phyloP scores from a whole-genome alignment of 73 alveolate species.

The Paramecium caudatum region DNA sequence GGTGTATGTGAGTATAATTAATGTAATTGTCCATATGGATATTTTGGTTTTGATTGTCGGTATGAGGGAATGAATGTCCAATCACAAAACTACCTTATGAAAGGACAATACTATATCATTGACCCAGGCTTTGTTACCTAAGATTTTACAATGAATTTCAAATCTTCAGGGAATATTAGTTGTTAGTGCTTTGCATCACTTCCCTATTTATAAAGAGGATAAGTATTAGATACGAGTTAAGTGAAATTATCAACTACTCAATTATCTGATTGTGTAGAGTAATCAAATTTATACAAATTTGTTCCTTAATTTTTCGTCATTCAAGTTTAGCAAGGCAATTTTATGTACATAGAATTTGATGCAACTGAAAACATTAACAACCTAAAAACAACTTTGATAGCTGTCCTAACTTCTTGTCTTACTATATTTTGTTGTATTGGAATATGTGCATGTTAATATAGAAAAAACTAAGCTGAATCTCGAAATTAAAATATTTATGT shows the following conservation, averaged over 20 bases:
- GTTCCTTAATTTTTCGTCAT: too few species aligned
- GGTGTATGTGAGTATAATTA: neutral
- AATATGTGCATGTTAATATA: neutral
- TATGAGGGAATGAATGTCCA: neutral
- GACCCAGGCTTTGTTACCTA: neutral
- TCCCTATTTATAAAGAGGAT: neutral
- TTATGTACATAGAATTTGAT: neutral
- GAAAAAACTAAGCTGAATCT: neutral
- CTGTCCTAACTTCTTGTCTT: neutral
- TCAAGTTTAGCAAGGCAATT: too few species aligned
- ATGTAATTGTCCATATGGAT: neutral
- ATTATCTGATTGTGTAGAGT: neutral
- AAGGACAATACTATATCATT: neutral
- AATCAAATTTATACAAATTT: neutral
- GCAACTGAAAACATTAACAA: neutral
- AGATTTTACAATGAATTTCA: neutral
- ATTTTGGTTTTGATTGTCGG: conserved; percentile 20
- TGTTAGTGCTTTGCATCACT: neutral
- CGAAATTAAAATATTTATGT: neutral
- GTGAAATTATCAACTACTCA: neutral
- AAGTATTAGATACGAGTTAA: neutral
- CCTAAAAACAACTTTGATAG: neutral
- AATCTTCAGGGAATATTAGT: neutral
- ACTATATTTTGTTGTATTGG: neutral
- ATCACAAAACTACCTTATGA: neutral